Conservation (phyloP, 2,329 filamentous ascomycete genomes). For the Pseudogymnoascus sp. region DNA sequence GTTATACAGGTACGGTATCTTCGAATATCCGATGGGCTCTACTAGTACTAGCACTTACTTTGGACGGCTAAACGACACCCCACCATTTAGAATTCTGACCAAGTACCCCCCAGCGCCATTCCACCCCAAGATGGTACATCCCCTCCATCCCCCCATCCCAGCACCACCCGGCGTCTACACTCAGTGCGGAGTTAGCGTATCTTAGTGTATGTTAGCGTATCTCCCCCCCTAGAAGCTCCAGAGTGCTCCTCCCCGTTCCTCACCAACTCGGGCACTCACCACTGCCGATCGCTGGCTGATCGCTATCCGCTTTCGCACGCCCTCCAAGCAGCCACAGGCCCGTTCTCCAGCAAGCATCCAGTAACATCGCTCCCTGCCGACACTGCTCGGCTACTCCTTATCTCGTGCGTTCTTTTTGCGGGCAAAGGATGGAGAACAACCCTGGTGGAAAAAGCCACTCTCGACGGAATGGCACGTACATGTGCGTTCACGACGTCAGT, state of each 20-base stretch:
- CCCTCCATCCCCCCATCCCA: too few species aligned
- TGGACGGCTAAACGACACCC: not conserved
- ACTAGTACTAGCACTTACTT: too few species aligned
- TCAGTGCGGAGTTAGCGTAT: not conserved
- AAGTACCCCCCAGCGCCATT: not conserved
- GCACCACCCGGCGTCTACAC: not conserved
- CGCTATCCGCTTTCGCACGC: not conserved
- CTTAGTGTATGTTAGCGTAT: too few species aligned
- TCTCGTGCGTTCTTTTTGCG: not conserved
- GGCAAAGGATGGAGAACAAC: not conserved
- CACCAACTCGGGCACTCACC: not conserved
- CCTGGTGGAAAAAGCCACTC: not conserved
- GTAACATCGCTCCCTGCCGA: not conserved
- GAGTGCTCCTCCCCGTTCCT: not conserved
- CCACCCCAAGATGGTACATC: not conserved
- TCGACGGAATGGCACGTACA: not conserved
- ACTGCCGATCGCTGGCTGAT: not conserved
- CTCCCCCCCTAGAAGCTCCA: not conserved
- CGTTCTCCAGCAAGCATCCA: not conserved
- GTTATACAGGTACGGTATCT: not conserved
- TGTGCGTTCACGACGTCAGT: not conserved
- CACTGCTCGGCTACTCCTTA: not conserved
- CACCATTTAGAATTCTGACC: conserved; percentile 1
- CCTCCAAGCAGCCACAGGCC: not conserved
- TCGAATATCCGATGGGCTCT: not conserved